Conservation (phyloP, 108 stramenopile species). For the Cyclotella sp. region DNA sequence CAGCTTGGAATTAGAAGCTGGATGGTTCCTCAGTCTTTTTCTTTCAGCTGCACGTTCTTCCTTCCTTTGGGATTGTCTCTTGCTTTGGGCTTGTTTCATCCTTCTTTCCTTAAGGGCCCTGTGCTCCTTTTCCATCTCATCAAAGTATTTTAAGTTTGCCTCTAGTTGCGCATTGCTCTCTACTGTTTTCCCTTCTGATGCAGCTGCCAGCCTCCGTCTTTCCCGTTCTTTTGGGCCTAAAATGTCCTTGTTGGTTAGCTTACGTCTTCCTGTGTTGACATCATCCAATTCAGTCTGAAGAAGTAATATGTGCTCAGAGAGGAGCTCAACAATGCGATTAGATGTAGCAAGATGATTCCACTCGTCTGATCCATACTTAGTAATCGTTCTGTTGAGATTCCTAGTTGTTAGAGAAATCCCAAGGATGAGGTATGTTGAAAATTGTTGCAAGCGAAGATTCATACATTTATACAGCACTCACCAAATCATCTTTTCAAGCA, state of each 20-base stretch:
- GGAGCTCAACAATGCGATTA: conserved; percentile 33
- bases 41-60: no score
- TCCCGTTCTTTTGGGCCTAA: conserved; percentile 41
- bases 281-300: conserved; percentile 35
- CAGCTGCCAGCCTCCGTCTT: neutral
- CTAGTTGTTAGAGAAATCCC: neutral
- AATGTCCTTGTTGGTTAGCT: conserved; percentile 31
- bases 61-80: neutral
- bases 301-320: conserved; percentile 26
- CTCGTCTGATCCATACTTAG: conserved; percentile 30
- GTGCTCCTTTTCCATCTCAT: conserved; percentile 7
- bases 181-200: neutral
- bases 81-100: neutral
- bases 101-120: neutral
- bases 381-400: conserved; percentile 30
- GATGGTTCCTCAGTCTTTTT: no score
- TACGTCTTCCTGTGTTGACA: conserved; percentile 22
- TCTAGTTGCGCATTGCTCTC: neutral
- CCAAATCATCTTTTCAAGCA: conserved; percentile 11
- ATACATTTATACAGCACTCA: neutral
- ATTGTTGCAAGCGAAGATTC: neutral
- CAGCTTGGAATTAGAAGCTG: no score
- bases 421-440: conserved; percentile 9
- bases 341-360: conserved; percentile 34
- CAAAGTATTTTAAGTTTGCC: neutral